Base-by-base conservation (phyloP, 352 stramenopile species). In the Globisporangium iwayamae region DNA sequence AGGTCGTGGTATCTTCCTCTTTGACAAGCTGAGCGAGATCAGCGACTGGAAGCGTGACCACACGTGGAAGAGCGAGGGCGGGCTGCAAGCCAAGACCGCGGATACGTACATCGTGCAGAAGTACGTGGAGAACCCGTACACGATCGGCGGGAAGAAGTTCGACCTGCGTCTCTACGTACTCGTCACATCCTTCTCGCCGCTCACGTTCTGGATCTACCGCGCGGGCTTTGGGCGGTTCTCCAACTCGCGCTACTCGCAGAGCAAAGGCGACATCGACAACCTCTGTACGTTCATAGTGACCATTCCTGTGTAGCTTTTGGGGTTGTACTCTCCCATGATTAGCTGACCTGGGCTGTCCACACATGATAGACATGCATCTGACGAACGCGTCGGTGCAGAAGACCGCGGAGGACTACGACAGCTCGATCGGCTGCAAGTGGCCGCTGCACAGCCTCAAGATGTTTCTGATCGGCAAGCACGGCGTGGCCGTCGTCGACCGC, bases 341-440 rank as follows among this genome's bases (percentile, higher is more conserved):
- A 18, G 14, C 50, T 56, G 22, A 41, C 56, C 16, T 52, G 22
- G 3, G 41, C 32, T 32, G 25, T 50, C 14, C 50, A 25, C 55
- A 28, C 25, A 28, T 28, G 25, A 28, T 92, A 81, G 74, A 88
- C 66, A 98, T 98, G 89, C 94, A 98, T 65, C 78, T 98, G 34
- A 98, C 94, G 1, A 98, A 98, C 56, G 93, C 95, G 64, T 86
- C 90, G 10, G 82, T 98, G 16, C 96, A 98, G 66, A 96, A 96
- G 64, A 78, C 76, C 7, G 79, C 75, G 6, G 74, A 91, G 5
- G 89, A 94, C 34, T 97, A 95, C 65, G 75, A 89, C 59, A 72
- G 74, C 28, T 69, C 66, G 30, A 67, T 79, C n/a, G 84, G 83
- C 4, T 82, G 76, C 67, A 93, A 91, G 69, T 92, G 82, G 84